phyloP scores from a whole-genome alignment of 2,329 filamentous ascomycete species.

The Neofusicoccum laricinum region DNA sequence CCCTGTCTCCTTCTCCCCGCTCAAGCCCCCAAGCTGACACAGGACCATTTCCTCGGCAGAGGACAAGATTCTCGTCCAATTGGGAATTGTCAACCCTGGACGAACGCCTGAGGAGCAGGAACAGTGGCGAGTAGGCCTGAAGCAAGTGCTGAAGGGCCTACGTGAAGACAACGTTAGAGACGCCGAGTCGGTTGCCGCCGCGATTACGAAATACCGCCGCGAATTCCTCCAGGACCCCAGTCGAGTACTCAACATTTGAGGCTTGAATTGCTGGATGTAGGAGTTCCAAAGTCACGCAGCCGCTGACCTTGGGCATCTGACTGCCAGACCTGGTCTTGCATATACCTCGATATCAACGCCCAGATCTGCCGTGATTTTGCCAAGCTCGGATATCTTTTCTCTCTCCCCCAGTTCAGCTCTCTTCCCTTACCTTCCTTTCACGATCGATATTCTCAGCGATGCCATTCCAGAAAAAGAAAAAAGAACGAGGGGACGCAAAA shows the following conservation, averaged over 20 bases:
- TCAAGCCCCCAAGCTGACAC: slow-evolving; percentile 36
- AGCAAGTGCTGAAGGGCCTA: slow-evolving; percentile 35
- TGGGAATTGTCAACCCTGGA: slow-evolving; percentile 62
- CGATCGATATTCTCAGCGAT: not conserved
- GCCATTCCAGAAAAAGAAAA: not conserved
- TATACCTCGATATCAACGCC: not conserved
- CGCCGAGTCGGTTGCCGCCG: slow-evolving; percentile 36
- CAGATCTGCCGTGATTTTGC: slow-evolving; percentile 13
- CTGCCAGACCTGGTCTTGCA: not conserved
- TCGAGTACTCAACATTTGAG: slow-evolving; percentile 34
- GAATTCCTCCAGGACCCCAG: slow-evolving; percentile 40
- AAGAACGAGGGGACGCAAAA: not conserved
- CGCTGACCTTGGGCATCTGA: not conserved
- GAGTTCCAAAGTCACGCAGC: not conserved
- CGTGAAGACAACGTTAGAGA: slow-evolving; percentile 36
- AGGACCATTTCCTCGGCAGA: slow-evolving; percentile 48
- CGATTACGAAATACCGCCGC: slow-evolving; percentile 39
- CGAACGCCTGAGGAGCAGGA: slow-evolving; percentile 60
- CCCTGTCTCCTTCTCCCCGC: slow-evolving; percentile 8
- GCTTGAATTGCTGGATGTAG: not conserved
- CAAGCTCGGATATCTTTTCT: slow-evolving; percentile 4
- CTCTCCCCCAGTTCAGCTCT: not conserved
- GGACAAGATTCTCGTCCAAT: slow-evolving; percentile 69
- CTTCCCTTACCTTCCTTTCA: not conserved
- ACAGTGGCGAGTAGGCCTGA: slow-evolving; percentile 42